These are phyloP conservation scores for Cenchrus purpureus DNA, from an alignment of 176 grass and related monocot genomes.

Conservation along the genomic window DNA sequence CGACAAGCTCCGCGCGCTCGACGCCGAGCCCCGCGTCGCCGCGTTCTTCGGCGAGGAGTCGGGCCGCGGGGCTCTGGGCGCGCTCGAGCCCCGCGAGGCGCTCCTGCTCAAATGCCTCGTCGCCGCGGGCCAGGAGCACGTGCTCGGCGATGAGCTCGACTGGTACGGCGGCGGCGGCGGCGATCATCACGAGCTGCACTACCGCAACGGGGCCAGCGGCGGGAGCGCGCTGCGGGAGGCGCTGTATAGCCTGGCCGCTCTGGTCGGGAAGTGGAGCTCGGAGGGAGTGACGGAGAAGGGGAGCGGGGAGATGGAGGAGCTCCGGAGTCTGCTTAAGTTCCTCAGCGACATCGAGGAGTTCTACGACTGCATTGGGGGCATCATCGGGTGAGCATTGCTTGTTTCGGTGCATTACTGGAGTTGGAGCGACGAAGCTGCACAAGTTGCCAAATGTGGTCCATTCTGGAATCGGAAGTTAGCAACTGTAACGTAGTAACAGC, in stretches of 20 bases:
- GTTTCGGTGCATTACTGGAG: conserved; percentile 5
- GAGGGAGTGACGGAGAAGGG: conserved; percentile 37
- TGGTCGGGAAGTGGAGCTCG: conserved; percentile 81
- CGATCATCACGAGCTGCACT: conserved; percentile 9
- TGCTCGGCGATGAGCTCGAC: conserved; percentile 70
- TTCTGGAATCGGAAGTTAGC: conserved; percentile 16
- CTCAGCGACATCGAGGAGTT: conserved; percentile 77
- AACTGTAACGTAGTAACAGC: conserved; percentile 17
- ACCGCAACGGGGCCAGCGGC: not conserved
- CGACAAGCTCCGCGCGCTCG: conserved; percentile 71
- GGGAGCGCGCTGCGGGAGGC: conserved; percentile 64
- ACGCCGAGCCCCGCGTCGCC: conserved; percentile 68
- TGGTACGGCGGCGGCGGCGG: conserved; percentile 32
- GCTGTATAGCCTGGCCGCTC: conserved; percentile 61
- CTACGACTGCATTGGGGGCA: conserved; percentile 92
- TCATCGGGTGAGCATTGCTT: conserved; percentile 77
- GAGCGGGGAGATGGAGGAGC: conserved; percentile 48
- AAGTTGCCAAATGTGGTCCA: conserved; percentile 25
- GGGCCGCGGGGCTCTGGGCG: conserved; percentile 6
- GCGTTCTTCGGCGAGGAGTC: conserved; percentile 54
- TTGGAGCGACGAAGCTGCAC: not conserved
- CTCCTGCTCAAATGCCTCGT: conserved; percentile 91
- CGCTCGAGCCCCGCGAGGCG: conserved; percentile 55
- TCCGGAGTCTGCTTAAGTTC: conserved; percentile 70
- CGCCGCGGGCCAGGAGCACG: conserved; percentile 87